Evolutionary conservation across 2,329 filamentous ascomycete genomes (phyloP).

Genomic region (Sphaceloma murrayae): DNA sequence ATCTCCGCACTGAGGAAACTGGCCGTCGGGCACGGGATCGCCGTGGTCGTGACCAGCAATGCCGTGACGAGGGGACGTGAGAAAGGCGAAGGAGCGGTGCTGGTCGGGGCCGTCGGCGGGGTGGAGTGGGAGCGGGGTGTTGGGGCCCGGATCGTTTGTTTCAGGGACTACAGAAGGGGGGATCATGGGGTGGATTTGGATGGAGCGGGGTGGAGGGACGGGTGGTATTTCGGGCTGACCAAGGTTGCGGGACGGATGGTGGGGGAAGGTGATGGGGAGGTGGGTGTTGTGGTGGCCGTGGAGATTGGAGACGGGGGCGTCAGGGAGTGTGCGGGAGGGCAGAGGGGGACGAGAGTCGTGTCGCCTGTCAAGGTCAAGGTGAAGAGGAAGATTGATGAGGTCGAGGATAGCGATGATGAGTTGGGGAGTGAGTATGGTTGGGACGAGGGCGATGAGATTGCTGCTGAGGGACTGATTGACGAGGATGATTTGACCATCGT

Average conservation of each 20-base stretch:
- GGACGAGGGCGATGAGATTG: constrained; percentile 54
- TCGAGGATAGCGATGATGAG: constrained; percentile 53
- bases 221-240: constrained; percentile 32
- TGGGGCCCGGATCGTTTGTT: constrained; percentile 63
- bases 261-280: constrained; percentile 34
- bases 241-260: constrained; percentile 37
- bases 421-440: constrained; percentile 62
- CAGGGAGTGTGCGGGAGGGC: constrained; percentile 16
- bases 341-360: background rate
- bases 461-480: constrained; percentile 33
- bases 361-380: constrained; percentile 18
- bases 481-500: constrained; percentile 27
- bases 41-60: constrained; percentile 67
- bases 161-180: constrained; percentile 53
- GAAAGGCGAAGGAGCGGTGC: constrained; percentile 46
- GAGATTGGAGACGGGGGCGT: constrained; percentile 37
- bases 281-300: constrained; percentile 44
- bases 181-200: constrained; percentile 21
- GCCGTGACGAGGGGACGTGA: constrained; percentile 70
- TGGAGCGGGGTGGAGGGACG: constrained; percentile 24
- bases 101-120: constrained; percentile 67
- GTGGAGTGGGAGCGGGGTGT: constrained; percentile 72
- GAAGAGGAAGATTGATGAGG: constrained; percentile 51
- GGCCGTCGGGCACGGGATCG: constrained; percentile 61
- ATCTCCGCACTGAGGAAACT: constrained; percentile 55